Conservation (phyloP, 2,329 filamentous ascomycete genomes). For the Ascochyta viciae-villosae region DNA sequence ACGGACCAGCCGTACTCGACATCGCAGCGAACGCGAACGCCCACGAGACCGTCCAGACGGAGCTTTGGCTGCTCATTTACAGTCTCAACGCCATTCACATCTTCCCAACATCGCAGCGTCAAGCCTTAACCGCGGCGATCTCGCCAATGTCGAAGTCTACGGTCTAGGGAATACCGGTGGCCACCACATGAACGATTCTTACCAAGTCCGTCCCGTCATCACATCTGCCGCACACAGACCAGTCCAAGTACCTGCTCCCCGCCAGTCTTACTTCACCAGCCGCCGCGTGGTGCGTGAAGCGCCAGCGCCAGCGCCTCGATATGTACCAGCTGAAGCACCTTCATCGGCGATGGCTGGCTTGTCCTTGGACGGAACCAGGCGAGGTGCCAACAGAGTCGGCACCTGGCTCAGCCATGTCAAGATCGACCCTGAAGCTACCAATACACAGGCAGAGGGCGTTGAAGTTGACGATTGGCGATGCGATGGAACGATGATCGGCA, state of each 20-base stretch:
- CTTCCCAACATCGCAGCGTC: constrained; percentile 43
- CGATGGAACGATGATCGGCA: constrained; percentile 46
- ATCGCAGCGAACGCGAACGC: constrained; percentile 43
- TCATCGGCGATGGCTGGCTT: constrained; percentile 49
- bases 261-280: constrained; percentile 31
- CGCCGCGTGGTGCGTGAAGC: constrained; percentile 36
- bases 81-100: constrained; percentile 51
- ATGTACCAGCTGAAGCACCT: constrained; percentile 25
- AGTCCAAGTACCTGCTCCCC: constrained; percentile 30
- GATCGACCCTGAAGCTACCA: constrained; percentile 46
- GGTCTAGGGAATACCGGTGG: constrained; percentile 60
- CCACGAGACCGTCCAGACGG: constrained; percentile 58
- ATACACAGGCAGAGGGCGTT: constrained; percentile 39
- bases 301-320: constrained; percentile 19
- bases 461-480: constrained; percentile 47
- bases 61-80: constrained; percentile 60
- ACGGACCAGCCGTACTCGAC: constrained; percentile 26
- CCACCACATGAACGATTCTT: constrained; percentile 67
- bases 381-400: constrained; percentile 47
- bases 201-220: constrained; percentile 42
- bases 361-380: constrained; percentile 44
- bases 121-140: constrained; percentile 38
- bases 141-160: constrained; percentile 52
- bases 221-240: constrained; percentile 38
- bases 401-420: constrained; percentile 49